phyloP scores from a whole-genome alignment of 2,329 filamentous ascomycete genomes.

The Fusarium coffeatum region DNA sequence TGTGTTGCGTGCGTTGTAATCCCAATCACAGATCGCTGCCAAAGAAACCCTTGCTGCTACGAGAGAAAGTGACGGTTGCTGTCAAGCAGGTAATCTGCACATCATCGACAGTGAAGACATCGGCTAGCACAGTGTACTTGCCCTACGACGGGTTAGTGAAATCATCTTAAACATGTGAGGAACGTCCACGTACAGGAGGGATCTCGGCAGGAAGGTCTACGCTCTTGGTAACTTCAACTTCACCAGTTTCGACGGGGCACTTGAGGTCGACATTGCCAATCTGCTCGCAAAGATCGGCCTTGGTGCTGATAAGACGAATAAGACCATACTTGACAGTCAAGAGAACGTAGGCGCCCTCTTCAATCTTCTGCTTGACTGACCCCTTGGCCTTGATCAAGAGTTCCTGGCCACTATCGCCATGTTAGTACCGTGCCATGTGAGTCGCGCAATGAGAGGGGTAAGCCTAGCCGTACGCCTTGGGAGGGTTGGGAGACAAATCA shows the following conservation, averaged over 20 bases:
- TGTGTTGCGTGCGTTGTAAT: slow-evolving; percentile 22
- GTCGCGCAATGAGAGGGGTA: slow-evolving; percentile 15
- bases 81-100: slow-evolving; percentile 88
- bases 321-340: slow-evolving; percentile 93
- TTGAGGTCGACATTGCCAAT: slow-evolving; percentile 87
- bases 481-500: slow-evolving; percentile 87
- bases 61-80: slow-evolving; percentile 73
- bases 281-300: slow-evolving; percentile 88
- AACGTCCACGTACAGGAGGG: slow-evolving; percentile 77
- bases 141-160: slow-evolving; percentile 66
- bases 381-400: slow-evolving; percentile 85
- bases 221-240: slow-evolving; percentile 78
- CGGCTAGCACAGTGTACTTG: slow-evolving; percentile 88
- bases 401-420: slow-evolving; percentile 72
- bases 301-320: slow-evolving; percentile 86
- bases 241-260: slow-evolving; percentile 87
- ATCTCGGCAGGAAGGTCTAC: slow-evolving; percentile 89
- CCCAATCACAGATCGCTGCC: slow-evolving; percentile 56
- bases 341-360: slow-evolving; percentile 82
- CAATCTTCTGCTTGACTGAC: slow-evolving; percentile 76
- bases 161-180: slow-evolving; percentile 33
- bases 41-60: slow-evolving; percentile 53
- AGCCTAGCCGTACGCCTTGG: slow-evolving; percentile 74
- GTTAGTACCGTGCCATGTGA: slow-evolving; percentile 41
- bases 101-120: slow-evolving; percentile 80